These are phyloP conservation scores for Retiboletus flavoniger DNA, from an alignment of 1,284 basidiomycete genomes.

Conservation along the genomic window DNA sequence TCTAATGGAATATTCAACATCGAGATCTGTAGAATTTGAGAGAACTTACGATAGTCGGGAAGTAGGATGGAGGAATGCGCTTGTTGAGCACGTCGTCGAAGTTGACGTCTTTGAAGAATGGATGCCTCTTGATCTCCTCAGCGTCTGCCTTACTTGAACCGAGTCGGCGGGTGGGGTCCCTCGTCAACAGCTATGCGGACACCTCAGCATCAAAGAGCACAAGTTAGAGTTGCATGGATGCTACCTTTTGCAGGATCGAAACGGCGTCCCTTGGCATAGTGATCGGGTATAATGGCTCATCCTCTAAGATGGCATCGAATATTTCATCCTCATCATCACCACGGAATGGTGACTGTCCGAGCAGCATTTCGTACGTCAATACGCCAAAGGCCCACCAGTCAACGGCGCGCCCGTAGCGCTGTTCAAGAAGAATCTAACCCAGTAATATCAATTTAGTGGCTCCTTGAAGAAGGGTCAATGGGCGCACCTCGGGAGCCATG, in stretches of 20 bases:
- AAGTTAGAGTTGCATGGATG: not conserved
- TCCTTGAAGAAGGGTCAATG: not conserved
- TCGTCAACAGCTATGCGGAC: conserved; percentile 75
- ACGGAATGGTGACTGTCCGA: conserved; percentile 98
- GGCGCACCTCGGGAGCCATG: conserved; percentile 94
- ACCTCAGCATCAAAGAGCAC: conserved; percentile 10
- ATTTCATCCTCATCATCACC: conserved; percentile 99
- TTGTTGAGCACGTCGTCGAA: conserved; percentile 97
- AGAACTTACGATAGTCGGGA: conserved; percentile 84
- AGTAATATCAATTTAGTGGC: conserved; percentile 1
- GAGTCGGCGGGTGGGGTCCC: conserved; percentile 91
- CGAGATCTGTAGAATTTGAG: not conserved
- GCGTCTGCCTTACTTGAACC: conserved; percentile 94
- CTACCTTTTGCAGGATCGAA: conserved; percentile 89
- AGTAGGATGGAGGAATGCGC: conserved; percentile 95
- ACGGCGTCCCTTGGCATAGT: conserved; percentile 99
- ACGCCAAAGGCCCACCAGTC: conserved; percentile 99
- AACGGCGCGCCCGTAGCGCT: conserved; percentile 96
- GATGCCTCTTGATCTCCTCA: conserved; percentile 95
- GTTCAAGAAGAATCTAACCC: conserved; percentile 91
- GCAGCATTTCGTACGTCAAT: conserved; percentile 97
- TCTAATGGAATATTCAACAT: conserved; percentile 42
- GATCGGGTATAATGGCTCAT: conserved; percentile 97
- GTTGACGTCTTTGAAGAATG: conserved; percentile 97
- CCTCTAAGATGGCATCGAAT: conserved; percentile 98